Percentiles rank a stretch among this genome's conserved stretches.
Conservation (phyloP, 768 basidiomycete genomes). For the Boletus subcaerulescens region DNA sequence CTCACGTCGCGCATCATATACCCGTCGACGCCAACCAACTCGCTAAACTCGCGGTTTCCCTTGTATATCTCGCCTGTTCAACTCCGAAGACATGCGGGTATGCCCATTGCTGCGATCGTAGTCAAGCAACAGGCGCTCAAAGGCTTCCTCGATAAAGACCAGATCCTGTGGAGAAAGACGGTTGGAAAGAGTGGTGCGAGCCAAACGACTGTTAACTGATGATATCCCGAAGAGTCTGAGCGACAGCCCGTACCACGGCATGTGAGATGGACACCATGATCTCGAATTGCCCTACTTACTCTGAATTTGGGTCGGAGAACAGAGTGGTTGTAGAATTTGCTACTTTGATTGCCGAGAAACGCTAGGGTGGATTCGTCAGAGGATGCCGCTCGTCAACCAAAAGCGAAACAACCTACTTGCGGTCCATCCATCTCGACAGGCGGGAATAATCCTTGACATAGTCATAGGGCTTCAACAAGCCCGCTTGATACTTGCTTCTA, state of each 20-base stretch:
- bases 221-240: constrained; percentile 81
- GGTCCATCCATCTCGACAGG: constrained; percentile 91
- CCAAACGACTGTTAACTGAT: constrained; percentile 35
- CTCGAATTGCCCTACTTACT: constrained; percentile 38
- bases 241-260: constrained; percentile 52
- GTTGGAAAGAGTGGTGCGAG: background rate
- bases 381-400: background rate
- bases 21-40: constrained; percentile 83
- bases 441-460: constrained; percentile 95
- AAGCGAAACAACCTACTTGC: constrained; percentile 54
- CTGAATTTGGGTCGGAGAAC: constrained; percentile 86
- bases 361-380: constrained; percentile 35
- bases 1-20: constrained; percentile 83
- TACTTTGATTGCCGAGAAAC: constrained; percentile 90
- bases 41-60: constrained; percentile 93
- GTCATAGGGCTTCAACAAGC: constrained; percentile 91
- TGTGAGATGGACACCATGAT: background rate
- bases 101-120: constrained; percentile 97
- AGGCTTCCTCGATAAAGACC: constrained; percentile 97
- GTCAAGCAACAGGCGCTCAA: constrained; percentile 91
- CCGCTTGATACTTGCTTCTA: constrained; percentile 94
- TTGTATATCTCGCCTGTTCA: constrained; percentile 99
- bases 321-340: constrained; percentile 82
- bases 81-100: constrained; percentile 95
- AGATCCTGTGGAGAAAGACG: constrained; percentile 56